Conservation (phyloP, 2,329 filamentous ascomycete species). For the Nemania serpens region DNA sequence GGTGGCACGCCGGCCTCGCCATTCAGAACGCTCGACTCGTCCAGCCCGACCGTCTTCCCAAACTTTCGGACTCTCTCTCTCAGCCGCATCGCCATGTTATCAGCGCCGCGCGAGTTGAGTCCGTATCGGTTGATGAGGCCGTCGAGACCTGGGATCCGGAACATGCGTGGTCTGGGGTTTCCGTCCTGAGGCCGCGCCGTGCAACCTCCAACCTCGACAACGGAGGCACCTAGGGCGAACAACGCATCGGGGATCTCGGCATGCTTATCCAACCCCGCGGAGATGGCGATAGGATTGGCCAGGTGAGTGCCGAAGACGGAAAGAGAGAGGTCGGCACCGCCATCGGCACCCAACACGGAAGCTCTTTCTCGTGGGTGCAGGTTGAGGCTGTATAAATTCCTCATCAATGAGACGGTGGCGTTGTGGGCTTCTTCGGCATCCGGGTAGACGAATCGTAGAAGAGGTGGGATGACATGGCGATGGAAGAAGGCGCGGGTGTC, state of each 20-base stretch:
- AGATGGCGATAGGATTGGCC: constrained; percentile 88
- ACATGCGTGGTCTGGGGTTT: constrained; percentile 86
- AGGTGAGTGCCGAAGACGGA: constrained; percentile 76
- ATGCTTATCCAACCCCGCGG: constrained; percentile 94
- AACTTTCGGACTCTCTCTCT: constrained; percentile 78
- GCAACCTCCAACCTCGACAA: constrained; percentile 91
- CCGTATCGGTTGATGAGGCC: constrained; percentile 96
- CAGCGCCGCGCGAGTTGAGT: constrained; percentile 88
- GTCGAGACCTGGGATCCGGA: constrained; percentile 80
- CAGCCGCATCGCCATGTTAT: constrained; percentile 79
- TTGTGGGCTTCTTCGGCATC: constrained; percentile 95
- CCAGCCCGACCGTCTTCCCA: constrained; percentile 71
- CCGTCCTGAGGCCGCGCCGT: constrained; percentile 87
- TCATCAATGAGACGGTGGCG: constrained; percentile 71
- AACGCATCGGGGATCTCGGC: constrained; percentile 85
- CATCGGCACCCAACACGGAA: constrained; percentile 42
- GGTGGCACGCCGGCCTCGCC: constrained; percentile 79
- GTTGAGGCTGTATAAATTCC: constrained; percentile 72
- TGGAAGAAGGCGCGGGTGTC: constrained; percentile 75
- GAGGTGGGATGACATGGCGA: constrained; percentile 67
- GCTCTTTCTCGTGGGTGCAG: constrained; percentile 82
- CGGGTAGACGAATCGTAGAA: constrained; percentile 68
- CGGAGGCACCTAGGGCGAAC: constrained; percentile 79
- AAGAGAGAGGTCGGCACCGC: constrained; percentile 45
- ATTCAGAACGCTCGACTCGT: constrained; percentile 75